Percentiles rank a stretch among this genome's conserved stretches.
Conservation (phyloP, 2,329 filamentous ascomycete genomes). For the Dactylellina drechsleri region DNA sequence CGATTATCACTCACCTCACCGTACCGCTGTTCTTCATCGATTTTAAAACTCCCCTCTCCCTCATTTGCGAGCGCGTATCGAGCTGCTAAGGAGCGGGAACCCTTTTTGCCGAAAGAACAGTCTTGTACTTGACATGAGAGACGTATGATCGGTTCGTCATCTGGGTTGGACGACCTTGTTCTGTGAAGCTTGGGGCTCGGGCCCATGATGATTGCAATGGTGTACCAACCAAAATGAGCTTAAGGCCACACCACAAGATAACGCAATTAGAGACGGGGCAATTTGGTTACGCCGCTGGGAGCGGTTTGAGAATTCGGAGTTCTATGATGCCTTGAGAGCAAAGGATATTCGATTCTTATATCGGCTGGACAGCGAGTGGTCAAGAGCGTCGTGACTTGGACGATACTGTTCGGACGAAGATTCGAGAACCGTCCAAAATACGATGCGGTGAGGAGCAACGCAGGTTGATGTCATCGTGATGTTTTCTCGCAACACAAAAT, state of each 20-base stretch:
- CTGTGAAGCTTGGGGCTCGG: conserved; percentile 33
- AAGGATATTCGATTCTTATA: not conserved
- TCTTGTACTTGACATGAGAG: conserved; percentile 35
- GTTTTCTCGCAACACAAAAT: conserved; percentile 29
- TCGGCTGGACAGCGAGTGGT: not conserved
- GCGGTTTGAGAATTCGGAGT: too few relatives aligned
- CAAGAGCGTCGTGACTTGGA: not conserved
- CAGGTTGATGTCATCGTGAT: conserved; percentile 44
- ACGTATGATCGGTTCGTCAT: conserved; percentile 36
- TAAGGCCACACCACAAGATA: too few relatives aligned
- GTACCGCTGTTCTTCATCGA: conserved; percentile 36
- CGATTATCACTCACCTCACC: conserved; percentile 22
- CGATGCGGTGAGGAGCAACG: conserved; percentile 14
- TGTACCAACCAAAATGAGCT: not conserved
- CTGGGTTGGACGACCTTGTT: conserved; percentile 29
- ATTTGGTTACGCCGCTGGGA: too few relatives aligned
- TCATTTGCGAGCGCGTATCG: conserved; percentile 31
- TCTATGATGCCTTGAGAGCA: not conserved
- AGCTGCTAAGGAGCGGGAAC: conserved; percentile 24
- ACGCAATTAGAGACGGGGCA: too few relatives aligned
- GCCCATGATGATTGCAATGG: conserved; percentile 12
- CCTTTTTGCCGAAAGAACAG: conserved; percentile 37
- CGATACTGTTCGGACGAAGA: conserved; percentile 7
- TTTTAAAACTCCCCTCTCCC: conserved; percentile 24
- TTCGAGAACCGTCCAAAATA: conserved; percentile 32